phyloP scores from a whole-genome alignment of 257 asterid species.

The Galeopsis tetrahit region DNA sequence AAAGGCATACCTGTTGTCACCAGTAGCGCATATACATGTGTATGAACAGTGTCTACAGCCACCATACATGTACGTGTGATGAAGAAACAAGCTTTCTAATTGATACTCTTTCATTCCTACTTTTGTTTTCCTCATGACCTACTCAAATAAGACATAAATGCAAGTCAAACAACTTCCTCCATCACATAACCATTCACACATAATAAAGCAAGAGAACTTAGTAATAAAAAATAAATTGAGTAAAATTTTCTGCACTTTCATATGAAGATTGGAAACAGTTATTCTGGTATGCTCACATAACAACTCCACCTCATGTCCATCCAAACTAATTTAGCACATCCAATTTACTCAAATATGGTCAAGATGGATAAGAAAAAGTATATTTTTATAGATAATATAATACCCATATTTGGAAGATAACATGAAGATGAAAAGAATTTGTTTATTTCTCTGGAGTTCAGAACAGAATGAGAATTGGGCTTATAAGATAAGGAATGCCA shows the following conservation, averaged over 20 bases:
- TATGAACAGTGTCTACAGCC: conserved; percentile 98
- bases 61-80: conserved; percentile 98
- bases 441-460: conserved; percentile 4
- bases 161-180: conserved; percentile 33
- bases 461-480: conserved; percentile 5
- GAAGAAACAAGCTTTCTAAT: conserved; percentile 93
- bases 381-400: conserved; percentile 4
- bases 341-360: conserved; percentile 19
- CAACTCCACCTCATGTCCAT: conserved; percentile 1
- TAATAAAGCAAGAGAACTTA: conserved; percentile 21
- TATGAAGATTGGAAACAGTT: conserved; percentile 5
- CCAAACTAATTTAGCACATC: not conserved
- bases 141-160: conserved; percentile 35
- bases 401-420: conserved; percentile 9
- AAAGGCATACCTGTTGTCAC: conserved; percentile 66
- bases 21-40: conserved; percentile 97
- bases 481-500: conserved; percentile 11
- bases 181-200: conserved; percentile 23
- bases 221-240: not conserved
- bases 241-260: conserved; percentile 2
- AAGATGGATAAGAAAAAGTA: conserved; percentile 7
- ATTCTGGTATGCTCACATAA: conserved; percentile 6
- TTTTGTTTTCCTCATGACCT: conserved; percentile 86
- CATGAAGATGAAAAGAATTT: not conserved
- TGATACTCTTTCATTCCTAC: conserved; percentile 96